Evolutionary conservation across 2,329 filamentous ascomycete genomes (phyloP).

Genomic region (Fusarium graminum): DNA sequence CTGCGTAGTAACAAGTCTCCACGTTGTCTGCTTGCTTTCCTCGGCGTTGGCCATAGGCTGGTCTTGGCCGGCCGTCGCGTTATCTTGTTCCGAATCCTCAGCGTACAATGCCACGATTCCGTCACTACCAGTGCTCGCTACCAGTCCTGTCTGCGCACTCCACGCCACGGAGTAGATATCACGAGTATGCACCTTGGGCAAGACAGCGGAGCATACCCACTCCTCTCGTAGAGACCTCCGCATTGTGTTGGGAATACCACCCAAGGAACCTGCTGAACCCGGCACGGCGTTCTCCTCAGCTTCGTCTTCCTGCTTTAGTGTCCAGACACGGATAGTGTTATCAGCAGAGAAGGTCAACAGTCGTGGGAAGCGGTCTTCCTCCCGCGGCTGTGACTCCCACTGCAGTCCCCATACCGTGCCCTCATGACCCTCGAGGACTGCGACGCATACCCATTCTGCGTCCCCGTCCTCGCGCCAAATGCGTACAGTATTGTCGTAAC

Average conservation of each 20-base stretch:
- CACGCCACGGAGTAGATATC: constrained; percentile 88
- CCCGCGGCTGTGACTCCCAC: constrained; percentile 67
- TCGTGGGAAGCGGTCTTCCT: constrained; percentile 65
- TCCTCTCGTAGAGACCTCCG: constrained; percentile 81
- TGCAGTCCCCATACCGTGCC: constrained; percentile 93
- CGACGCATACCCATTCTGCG: constrained; percentile 90
- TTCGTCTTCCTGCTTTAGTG: constrained; percentile 67
- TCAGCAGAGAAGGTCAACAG: constrained; percentile 91
- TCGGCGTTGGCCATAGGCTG: constrained; percentile 45
- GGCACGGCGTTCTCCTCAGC: constrained; percentile 48
- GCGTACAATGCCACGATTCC: constrained; percentile 81
- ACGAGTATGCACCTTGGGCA: constrained; percentile 81
- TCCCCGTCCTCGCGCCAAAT: constrained; percentile 92
- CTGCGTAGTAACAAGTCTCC: constrained; percentile 78
- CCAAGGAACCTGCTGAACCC: constrained; percentile 59
- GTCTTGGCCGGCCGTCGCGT: constrained; percentile 41
- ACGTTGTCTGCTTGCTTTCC: constrained; percentile 61
- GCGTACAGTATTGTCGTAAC: constrained; percentile 92
- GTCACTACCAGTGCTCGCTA: constrained; percentile 93
- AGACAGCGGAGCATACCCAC: constrained; percentile 81
- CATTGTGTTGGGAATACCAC: constrained; percentile 89
- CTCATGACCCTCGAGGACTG: constrained; percentile 81
- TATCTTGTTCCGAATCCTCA: constrained; percentile 23
- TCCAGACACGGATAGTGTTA: constrained; percentile 83
- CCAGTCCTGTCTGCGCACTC: constrained; percentile 80